phyloP scores from a whole-genome alignment of 2,329 filamentous ascomycete genomes.

The Trichoderma simmonsii region DNA sequence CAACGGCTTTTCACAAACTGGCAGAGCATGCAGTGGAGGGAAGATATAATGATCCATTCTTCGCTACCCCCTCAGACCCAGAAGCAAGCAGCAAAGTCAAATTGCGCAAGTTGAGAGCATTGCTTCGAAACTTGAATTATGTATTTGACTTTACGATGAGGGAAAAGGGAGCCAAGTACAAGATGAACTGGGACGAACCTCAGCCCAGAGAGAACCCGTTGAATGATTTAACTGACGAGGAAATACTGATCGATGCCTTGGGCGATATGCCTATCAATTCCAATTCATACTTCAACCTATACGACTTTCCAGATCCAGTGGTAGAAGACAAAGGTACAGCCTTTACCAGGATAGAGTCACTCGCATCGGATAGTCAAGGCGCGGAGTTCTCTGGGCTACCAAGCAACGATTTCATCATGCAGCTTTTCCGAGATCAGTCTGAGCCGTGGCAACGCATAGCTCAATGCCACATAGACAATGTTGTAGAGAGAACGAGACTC shows the following conservation, averaged over 20 bases:
- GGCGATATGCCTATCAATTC: background rate
- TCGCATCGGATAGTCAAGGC: slow-evolving; percentile 39
- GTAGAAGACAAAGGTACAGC: background rate
- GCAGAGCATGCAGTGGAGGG: slow-evolving; percentile 30
- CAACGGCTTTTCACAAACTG: slow-evolving; percentile 36
- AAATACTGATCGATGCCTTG: background rate
- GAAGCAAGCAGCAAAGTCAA: background rate
- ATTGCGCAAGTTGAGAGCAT: slow-evolving; percentile 30
- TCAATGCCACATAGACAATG: slow-evolving; percentile 33
- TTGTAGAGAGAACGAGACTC: slow-evolving; percentile 28
- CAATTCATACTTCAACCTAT: background rate
- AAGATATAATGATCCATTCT: slow-evolving; percentile 37
- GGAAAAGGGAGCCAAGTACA: slow-evolving; percentile 25
- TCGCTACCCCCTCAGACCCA: slow-evolving; percentile 25
- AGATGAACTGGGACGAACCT: slow-evolving; percentile 18
- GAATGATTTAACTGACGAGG: slow-evolving; percentile 21
- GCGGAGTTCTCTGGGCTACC: slow-evolving; percentile 39
- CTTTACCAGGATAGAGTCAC: slow-evolving; percentile 28
- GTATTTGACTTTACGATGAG: slow-evolving; percentile 30
- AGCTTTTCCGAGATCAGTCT: slow-evolving; percentile 40
- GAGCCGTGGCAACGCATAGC: slow-evolving; percentile 40
- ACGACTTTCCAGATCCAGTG: slow-evolving; percentile 23
- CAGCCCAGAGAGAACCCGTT: background rate
- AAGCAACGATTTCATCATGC: slow-evolving; percentile 36
- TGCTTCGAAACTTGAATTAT: slow-evolving; percentile 31